Conservation (phyloP, 768 basidiomycete genomes). For the Tulasnella sp. region DNA sequence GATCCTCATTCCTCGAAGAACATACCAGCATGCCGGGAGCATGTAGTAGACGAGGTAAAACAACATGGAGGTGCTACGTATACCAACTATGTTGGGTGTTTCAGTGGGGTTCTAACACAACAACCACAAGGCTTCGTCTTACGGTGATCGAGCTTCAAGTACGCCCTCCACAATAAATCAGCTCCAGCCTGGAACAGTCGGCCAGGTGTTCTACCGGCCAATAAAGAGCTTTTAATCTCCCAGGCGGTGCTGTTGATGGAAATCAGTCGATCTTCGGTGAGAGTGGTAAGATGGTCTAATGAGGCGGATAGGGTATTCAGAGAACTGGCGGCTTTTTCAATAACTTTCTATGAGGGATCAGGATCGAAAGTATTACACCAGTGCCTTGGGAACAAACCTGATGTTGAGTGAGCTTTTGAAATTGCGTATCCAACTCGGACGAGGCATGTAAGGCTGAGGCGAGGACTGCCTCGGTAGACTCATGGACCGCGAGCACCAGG, state of each 20-base stretch:
- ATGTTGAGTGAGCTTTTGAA: no score
- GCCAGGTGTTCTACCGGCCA: neutral
- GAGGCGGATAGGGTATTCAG: slow-evolving; percentile 6
- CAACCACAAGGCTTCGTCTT: neutral
- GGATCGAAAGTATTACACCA: neutral
- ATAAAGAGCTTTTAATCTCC: slow-evolving; percentile 13
- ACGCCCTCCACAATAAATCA: neutral
- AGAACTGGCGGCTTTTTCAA: neutral
- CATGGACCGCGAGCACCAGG: neutral
- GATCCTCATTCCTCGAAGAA: neutral
- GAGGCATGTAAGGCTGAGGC: neutral
- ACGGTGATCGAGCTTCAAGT: neutral
- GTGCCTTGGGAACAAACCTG: slow-evolving; percentile 25
- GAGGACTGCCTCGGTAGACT: neutral
- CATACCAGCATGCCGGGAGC: slow-evolving; percentile 4
- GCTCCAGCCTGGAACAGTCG: no score
- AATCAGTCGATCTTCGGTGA: neutral
- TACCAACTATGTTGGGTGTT: neutral
- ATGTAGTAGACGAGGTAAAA: neutral
- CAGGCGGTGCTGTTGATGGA: slow-evolving; percentile 21
- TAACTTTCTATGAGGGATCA: neutral
- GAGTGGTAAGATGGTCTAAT: neutral
- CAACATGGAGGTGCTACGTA: no score
- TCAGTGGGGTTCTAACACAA: neutral
- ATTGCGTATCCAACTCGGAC: slow-evolving; percentile 3